Conservation (phyloP, 2,329 filamentous ascomycete species). For the Eutypella sp. region DNA sequence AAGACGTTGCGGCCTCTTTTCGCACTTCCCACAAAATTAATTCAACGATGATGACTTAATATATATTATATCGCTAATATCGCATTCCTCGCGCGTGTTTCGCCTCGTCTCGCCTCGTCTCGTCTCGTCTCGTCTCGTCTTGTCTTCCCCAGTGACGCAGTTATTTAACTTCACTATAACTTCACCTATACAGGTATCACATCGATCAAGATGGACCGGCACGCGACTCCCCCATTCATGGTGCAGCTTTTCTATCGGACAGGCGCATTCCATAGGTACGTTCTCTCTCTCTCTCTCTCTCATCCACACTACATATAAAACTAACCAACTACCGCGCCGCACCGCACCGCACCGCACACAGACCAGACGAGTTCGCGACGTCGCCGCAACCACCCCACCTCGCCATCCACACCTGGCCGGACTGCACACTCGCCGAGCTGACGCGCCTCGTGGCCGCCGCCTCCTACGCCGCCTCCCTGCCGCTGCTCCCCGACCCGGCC, state of each 20-base stretch:
- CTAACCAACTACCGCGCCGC: conserved; percentile 1
- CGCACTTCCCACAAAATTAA: too few species aligned
- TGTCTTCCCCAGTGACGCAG: too few species aligned
- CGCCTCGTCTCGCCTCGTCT: too few species aligned
- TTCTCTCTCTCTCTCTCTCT: conserved; percentile 8
- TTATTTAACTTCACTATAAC: too few species aligned
- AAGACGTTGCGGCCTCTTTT: too few species aligned
- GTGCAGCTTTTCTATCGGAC: conserved; percentile 79
- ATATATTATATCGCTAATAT: too few species aligned
- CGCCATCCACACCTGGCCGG: conserved; percentile 81
- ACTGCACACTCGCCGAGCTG: conserved; percentile 76
- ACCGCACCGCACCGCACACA: conserved; percentile 25
- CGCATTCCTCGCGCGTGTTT: too few species aligned
- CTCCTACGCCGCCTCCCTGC: conserved; percentile 42
- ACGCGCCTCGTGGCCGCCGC: conserved; percentile 69
- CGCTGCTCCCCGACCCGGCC: conserved; percentile 65
- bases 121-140: too few species aligned
- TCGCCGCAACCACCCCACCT: conserved; percentile 59
- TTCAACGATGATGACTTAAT: too few species aligned
- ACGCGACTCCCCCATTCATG: conserved; percentile 73
- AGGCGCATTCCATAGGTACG: conserved; percentile 65
- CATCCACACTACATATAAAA: background rate
- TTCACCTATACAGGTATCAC: too few species aligned
- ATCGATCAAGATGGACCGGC: conserved; percentile 64
- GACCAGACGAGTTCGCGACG: conserved; percentile 65